Base-by-base conservation (phyloP, 495 filamentous ascomycete genomes). In the Physcia stellaris region DNA sequence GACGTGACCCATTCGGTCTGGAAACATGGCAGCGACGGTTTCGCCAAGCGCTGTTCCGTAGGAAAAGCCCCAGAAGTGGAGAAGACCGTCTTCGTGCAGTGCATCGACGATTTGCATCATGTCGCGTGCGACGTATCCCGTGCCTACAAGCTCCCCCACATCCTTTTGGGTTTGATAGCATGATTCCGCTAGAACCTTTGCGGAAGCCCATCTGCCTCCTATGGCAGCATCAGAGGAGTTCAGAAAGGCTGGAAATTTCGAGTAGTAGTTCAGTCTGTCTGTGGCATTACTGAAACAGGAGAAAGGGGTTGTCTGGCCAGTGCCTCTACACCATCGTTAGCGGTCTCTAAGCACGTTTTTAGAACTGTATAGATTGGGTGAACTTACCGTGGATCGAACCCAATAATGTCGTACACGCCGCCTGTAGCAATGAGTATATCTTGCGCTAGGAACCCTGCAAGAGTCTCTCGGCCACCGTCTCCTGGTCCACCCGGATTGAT, bases 41-140 rank as follows among this genome's bases (percentile, higher is more conserved):
- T 52, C 58, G 5, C 64, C 64, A 2, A 67, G 44, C 1, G 51
- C 53, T 0, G 62, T 66, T 9, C 64, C 61, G 32, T 67, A 67
- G 4, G 61, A 64, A 31, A 60, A 51, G 2, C 63, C 65, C 62
- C 57, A 69, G 39, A 58, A 69, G 34, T 60, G 46, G 15, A 70
- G 29, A 40, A 67, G 7, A 1, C 66, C 63, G 40, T 67, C 59
- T 22, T 65, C 53, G 35, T 47, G 55, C 4, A 67, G 36, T 7
- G 61, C 55, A 42, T 65, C 59, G 9, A 63, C 60, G 22, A 64
- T 51, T 13, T 49, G 40, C 56, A 71, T 60, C 31, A 64, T 48
- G 40, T 66, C 60, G 38, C 63, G 45, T 15, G 57, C 59, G 17
- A 58, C 54, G 31, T 57, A 66, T 1, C 59, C 51, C 1, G 58